phyloP scores from a whole-genome alignment of 257 asterid species.

The Nyctanthes arbortristis region DNA sequence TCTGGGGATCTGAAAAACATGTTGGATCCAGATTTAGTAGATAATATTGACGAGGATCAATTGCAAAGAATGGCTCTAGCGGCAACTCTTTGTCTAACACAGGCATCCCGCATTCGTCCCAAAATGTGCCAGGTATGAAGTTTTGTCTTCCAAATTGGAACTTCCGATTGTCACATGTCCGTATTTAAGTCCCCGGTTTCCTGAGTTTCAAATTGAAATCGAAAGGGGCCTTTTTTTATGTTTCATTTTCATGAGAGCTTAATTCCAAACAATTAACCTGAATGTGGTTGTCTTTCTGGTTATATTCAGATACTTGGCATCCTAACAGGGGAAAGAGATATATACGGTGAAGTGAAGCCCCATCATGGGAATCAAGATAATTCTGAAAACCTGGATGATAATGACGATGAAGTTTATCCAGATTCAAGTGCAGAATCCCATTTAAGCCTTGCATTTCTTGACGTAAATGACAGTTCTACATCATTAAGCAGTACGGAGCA shows the following conservation, averaged over 20 bases:
- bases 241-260: no score
- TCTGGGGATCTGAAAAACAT: constrained; percentile 54
- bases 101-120: constrained; percentile 86
- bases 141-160: no score
- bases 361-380: constrained; percentile 21
- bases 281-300: neutral
- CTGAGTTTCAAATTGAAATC: no score
- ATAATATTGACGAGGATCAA: constrained; percentile 45
- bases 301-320: constrained; percentile 51
- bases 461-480: constrained; percentile 51
- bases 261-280: neutral
- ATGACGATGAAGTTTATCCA: constrained; percentile 90
- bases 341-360: constrained; percentile 21
- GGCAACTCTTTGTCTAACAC: constrained; percentile 77
- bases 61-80: constrained; percentile 73
- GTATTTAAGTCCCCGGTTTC: no score
- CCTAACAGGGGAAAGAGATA: constrained; percentile 51
- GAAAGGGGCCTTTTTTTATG: no score
- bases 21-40: constrained; percentile 64
- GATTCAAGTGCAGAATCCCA: constrained; percentile 82
- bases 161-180: no score
- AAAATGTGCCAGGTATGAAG: constrained; percentile 61
- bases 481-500: constrained; percentile 76
- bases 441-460: constrained; percentile 73
- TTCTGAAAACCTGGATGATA: constrained; percentile 41